Evolutionary conservation across 148 eudicot genomes (phyloP).

Genomic region (Rhododendron griersonianum): DNA sequence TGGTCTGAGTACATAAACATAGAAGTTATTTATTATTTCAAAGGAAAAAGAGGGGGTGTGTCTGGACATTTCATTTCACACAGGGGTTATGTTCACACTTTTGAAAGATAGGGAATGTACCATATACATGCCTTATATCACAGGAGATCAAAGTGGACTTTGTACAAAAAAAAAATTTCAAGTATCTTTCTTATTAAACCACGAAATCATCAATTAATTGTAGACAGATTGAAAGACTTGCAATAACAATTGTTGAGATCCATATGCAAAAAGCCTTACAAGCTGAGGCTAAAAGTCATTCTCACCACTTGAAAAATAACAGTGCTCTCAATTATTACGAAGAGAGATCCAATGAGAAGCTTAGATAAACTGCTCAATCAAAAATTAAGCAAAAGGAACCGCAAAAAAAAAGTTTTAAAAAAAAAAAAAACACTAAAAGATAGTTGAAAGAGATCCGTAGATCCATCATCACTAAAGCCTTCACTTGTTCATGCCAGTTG

Average conservation of each 20-base stretch:
- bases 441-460: background rate
- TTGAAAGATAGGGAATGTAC: too few relatives aligned
- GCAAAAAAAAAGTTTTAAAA: background rate
- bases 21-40: too few relatives aligned
- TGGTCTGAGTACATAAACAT: too few relatives aligned
- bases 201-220: too few relatives aligned
- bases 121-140: too few relatives aligned
- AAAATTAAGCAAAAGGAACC: background rate
- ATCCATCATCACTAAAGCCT: background rate
- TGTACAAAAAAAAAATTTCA: too few relatives aligned
- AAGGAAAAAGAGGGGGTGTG: too few relatives aligned
- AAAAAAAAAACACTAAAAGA: background rate
- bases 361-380: background rate
- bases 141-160: too few relatives aligned
- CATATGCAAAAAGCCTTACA: background rate
- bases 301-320: background rate
- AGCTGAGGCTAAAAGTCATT: background rate
- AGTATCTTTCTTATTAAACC: too few relatives aligned
- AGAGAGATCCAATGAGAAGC: background rate
- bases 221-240: too few relatives aligned
- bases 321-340: background rate
- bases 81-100: too few relatives aligned
- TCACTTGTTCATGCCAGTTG: slow-evolving; percentile 55
- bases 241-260: background rate
- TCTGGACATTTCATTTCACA: too few relatives aligned